Percentiles rank a stretch among this genome's conserved stretches.
phyloP scores from a whole-genome alignment of 768 basidiomycete species.

The Lyophyllum semitale region DNA sequence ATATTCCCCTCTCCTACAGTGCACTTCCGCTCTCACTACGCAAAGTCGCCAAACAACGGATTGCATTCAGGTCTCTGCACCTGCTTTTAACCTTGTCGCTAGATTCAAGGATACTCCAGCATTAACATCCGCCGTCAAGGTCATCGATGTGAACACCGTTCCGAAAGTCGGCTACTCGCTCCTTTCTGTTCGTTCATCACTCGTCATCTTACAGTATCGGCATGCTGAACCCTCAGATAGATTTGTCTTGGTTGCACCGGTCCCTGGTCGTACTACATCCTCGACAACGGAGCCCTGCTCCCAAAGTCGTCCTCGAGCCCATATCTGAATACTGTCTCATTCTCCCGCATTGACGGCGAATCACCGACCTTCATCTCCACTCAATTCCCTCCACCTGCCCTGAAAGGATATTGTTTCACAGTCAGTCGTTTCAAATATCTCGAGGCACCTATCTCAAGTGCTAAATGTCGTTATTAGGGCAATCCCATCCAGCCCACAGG shows the following conservation, averaged over 20 bases:
- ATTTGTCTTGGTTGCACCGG: conserved; percentile 3
- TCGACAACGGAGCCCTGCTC: conserved; percentile 7
- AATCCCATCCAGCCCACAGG: conserved; percentile 10
- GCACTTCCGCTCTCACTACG: neutral
- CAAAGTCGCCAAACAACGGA: neutral
- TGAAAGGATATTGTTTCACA: conserved; percentile 13
- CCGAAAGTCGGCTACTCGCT: conserved; percentile 13
- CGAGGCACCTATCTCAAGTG: neutral
- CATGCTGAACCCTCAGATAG: neutral
- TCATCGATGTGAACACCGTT: conserved; percentile 14
- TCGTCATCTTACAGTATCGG: neutral
- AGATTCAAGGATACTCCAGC: conserved; percentile 5
- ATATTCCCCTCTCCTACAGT: neutral
- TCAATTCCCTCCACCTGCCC: conserved; percentile 9
- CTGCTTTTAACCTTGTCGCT: conserved; percentile 12
- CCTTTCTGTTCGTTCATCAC: conserved; percentile 8
- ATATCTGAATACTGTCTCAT: conserved; percentile 9
- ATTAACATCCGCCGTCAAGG: neutral
- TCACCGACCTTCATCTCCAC: conserved; percentile 15
- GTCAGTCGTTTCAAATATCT: neutral
- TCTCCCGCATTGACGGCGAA: conserved; percentile 9
- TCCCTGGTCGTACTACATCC: conserved; percentile 8
- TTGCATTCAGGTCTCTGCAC: conserved; percentile 1
- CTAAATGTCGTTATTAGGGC: neutral
- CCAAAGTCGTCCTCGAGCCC: conserved; percentile 11